These are phyloP conservation scores for Podochytrium sp. DNA, from an alignment of 192 early-diverging fungal species.

Conservation along the genomic window DNA sequence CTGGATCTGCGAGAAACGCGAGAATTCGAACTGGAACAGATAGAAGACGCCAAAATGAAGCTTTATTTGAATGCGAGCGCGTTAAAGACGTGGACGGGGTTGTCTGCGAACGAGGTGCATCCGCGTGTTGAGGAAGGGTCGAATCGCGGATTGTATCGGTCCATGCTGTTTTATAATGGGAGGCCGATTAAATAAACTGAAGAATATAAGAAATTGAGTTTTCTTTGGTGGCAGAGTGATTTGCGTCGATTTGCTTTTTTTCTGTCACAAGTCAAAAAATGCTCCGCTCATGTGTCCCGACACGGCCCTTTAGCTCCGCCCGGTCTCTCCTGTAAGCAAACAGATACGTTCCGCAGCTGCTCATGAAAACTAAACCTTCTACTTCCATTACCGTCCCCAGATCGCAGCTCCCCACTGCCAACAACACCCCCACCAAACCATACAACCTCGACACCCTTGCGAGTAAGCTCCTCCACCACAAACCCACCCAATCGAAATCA, in stretches of 20 bases:
- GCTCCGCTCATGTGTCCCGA: background rate
- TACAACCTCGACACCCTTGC: background rate
- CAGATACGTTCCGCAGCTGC: background rate
- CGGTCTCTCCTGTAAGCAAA: background rate
- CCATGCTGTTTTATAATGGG: background rate
- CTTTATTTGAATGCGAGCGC: background rate
- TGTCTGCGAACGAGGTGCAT: background rate
- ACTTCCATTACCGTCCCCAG: background rate
- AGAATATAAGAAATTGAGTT: background rate
- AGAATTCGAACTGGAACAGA: too few species aligned
- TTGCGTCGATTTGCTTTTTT: background rate
- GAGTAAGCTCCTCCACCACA: background rate
- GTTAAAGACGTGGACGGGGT: background rate
- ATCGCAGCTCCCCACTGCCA: background rate
- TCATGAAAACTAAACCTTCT: background rate
- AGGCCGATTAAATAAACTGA: background rate
- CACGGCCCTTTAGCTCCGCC: background rate
- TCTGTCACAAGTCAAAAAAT: background rate
- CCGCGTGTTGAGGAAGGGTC: background rate
- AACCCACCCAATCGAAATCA: background rate
- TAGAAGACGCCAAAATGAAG: too few species aligned
- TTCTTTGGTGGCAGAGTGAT: background rate
- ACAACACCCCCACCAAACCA: background rate
- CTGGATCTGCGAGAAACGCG: background rate
- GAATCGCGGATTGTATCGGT: background rate